Evolutionary conservation across 192 early-diverging fungal species (phyloP).

Genomic region (Allomyces macrogynus): DNA sequence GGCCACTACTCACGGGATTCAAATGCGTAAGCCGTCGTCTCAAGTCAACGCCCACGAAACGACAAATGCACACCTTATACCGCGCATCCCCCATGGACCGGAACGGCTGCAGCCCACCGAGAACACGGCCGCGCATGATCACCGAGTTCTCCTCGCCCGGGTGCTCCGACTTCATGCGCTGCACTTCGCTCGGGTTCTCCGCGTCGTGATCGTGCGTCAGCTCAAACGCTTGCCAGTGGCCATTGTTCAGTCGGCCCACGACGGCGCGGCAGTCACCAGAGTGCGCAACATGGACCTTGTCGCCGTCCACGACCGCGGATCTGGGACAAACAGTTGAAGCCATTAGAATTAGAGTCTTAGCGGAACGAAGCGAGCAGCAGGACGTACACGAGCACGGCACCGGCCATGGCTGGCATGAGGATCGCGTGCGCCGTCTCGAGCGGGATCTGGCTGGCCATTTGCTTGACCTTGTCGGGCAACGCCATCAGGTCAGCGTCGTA

Average conservation of each 20-base stretch:
- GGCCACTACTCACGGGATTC: too few species aligned
- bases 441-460: too few species aligned
- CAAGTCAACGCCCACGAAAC: too few species aligned
- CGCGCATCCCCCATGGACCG: slow-evolving; percentile 45
- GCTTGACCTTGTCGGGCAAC: background rate
- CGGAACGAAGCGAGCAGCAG: too few species aligned
- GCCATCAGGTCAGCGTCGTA: background rate
- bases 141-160: slow-evolving; percentile 46
- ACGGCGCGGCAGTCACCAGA: background rate
- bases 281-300: background rate
- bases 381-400: background rate
- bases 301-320: background rate
- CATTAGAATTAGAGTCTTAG: too few species aligned
- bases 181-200: slow-evolving; percentile 24
- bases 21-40: too few species aligned
- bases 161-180: slow-evolving; percentile 39
- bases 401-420: background rate
- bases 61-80: slow-evolving; percentile 26
- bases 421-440: background rate
- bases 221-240: slow-evolving; percentile 24
- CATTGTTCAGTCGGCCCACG: slow-evolving; percentile 7
- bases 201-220: slow-evolving; percentile 46
- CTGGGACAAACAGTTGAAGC: too few species aligned
- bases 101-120: slow-evolving; percentile 28
- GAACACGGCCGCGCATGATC: slow-evolving; percentile 30